Evolutionary conservation across 495 filamentous ascomycete species (phyloP).

Genomic region (Aspergillus ostianus): DNA sequence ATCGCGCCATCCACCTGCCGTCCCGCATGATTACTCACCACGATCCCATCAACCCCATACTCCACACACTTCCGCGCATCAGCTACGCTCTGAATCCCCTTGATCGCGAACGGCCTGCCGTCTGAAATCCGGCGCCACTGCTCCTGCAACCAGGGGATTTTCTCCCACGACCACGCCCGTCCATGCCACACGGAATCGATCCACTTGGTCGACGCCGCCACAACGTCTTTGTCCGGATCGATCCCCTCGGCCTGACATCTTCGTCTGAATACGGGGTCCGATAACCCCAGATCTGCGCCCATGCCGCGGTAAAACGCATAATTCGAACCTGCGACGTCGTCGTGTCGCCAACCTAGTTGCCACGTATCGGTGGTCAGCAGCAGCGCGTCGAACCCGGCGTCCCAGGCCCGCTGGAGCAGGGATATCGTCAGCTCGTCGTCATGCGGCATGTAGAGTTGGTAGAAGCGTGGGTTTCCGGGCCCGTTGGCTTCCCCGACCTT

Average conservation of each 20-base stretch:
- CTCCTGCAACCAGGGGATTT: conserved; percentile 53
- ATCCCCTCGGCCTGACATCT: conserved; percentile 49
- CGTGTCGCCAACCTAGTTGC: conserved; percentile 64
- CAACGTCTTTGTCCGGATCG: conserved; percentile 48
- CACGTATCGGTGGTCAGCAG: conserved; percentile 67
- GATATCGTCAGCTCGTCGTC: conserved; percentile 59
- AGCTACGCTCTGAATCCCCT: conserved; percentile 54
- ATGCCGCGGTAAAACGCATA: conserved; percentile 62
- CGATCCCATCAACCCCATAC: conserved; percentile 53
- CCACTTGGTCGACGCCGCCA: conserved; percentile 56
- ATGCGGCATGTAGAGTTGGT: conserved; percentile 64
- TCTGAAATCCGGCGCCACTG: conserved; percentile 52
- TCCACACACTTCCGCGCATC: conserved; percentile 56
- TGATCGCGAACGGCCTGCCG: conserved; percentile 55
- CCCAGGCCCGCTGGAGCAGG: conserved; percentile 51
- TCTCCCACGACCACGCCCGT: conserved; percentile 58
- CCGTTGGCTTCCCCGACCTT: conserved; percentile 58
- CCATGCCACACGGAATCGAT: conserved; percentile 68
- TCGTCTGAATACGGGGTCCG: conserved; percentile 57
- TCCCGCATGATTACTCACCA: conserved; percentile 61
- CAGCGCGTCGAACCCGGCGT: conserved; percentile 55
- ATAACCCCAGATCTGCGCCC: conserved; percentile 56
- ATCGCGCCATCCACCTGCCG: conserved; percentile 63
- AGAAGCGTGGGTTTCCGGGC: conserved; percentile 48
- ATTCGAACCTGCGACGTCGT: conserved; percentile 56